Evolutionary conservation across 2,329 filamentous ascomycete species (phyloP).

Genomic region (Phyllosticta citrichinensis): DNA sequence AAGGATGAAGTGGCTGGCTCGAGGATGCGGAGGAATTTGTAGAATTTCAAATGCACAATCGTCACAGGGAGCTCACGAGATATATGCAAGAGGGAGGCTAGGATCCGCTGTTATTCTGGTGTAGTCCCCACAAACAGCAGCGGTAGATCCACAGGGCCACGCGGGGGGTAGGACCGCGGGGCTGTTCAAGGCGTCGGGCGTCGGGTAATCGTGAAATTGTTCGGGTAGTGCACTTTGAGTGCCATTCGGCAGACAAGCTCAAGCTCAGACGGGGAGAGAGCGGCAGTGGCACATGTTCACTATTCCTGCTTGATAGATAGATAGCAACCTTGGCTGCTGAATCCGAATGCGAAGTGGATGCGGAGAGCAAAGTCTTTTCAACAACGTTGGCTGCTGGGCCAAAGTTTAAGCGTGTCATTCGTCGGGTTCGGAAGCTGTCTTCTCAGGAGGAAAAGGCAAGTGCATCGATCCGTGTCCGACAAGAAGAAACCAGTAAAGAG

Average conservation of each 20-base stretch:
- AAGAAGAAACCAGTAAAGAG: not conserved
- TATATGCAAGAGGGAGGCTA: not conserved
- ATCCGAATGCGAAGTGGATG: not conserved
- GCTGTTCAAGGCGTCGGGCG: not conserved
- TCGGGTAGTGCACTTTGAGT: not conserved
- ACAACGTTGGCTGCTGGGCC: not conserved
- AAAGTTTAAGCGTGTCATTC: not conserved
- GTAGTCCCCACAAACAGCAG: not conserved
- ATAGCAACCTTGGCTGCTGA: not conserved
- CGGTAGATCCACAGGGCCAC: not conserved
- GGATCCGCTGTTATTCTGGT: not conserved
- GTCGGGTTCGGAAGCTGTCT: not conserved
- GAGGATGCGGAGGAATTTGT: not conserved
- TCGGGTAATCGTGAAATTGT: not conserved
- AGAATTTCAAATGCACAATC: not conserved
- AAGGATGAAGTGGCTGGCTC: not conserved
- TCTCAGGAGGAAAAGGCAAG: not conserved
- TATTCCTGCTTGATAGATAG: not conserved
- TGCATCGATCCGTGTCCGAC: not conserved
- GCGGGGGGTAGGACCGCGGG: not conserved
- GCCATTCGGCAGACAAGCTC: not conserved
- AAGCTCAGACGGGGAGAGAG: not conserved
- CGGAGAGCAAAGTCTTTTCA: not conserved
- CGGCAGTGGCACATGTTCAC: not conserved
- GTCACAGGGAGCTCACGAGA: not conserved